Evolutionary conservation across 225 moss, liverwort and hornwort genomes (phyloP), one percentile per base, ranked within the genome.

Genomic region (Asterella californica): DNA sequence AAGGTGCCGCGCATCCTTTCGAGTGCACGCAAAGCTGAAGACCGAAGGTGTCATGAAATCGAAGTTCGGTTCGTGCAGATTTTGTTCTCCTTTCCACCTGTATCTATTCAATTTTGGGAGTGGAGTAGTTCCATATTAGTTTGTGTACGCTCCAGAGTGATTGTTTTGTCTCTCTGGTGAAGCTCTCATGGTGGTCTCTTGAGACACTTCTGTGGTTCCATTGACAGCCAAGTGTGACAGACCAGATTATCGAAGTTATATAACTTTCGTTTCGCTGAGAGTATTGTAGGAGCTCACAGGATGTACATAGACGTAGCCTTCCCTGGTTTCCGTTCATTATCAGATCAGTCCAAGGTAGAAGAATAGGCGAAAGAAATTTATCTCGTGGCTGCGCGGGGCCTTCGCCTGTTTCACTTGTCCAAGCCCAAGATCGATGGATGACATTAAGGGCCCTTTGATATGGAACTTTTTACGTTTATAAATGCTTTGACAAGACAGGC

Each of bases 11-110:
- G 42, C 95, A 90, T 78, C 99, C 95, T 66, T 99, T 99, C 80
- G 95, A 95, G 81, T 99, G 99, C 88, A 95, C 99, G 34, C 99
- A 93, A 83, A 99, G 97, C 86, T 99, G 91, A 95, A 78, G 73
- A 69, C 67, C 1, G n/a, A 52, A 42, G 45, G 47, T 32, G 57
- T 30, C 32, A 27, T 78, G 81, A 84, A 62, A 30, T 53, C 33
- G 55, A 64, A 37, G 15, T 37, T 69, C 34, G 68, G n/a, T 37
- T 69, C 68, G 68, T 69, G 68, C 68, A 34, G 68, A 69, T 34
- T 69, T 38, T 69, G 37, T 74, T 48, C 30, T 74, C 74, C 74
- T 29, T 74, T 49, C 50, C 49, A 27, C 27, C 54, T 74, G 74
- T 74, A 74, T 74, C 6, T 74, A 74, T 74, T 38, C 68, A 37